A percentile compares a stretch with the other conserved stretches of the same genome.
These are phyloP conservation scores for Dimocarpus longan DNA, from an alignment of 345 rosid species.

Conservation along the genomic window DNA sequence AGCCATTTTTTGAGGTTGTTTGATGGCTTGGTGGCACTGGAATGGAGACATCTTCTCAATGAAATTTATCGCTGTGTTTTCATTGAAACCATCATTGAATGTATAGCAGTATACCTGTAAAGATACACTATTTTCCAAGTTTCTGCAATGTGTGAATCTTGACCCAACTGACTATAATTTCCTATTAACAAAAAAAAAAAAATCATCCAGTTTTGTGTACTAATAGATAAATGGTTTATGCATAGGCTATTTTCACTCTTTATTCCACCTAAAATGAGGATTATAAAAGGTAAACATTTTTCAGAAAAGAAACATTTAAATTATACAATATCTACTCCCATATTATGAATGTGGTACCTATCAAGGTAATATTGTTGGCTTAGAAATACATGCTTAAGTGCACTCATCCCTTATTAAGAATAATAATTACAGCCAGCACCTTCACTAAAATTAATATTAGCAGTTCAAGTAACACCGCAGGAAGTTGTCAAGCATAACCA, in stretches of 20 bases:
- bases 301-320: background rate
- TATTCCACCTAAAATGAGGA: slow-evolving; percentile 24
- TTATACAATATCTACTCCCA: no score
- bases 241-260: slow-evolving; percentile 28
- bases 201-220: slow-evolving; percentile 13
- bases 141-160: slow-evolving; percentile 20
- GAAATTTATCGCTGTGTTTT: slow-evolving; percentile 19
- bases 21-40: no score
- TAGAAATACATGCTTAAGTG: no score
- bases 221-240: slow-evolving; percentile 26
- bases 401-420: no score
- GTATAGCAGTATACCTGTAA: slow-evolving; percentile 40
- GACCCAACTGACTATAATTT: slow-evolving; percentile 19
- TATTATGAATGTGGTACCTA: no score
- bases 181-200: background rate
- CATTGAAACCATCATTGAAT: slow-evolving; percentile 18
- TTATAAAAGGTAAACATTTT: background rate
- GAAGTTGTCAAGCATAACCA: background rate
- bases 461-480: background rate
- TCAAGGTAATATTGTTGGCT: no score
- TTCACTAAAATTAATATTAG: background rate
- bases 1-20: no score
- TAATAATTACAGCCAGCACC: no score
- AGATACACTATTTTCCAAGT: slow-evolving; percentile 22
- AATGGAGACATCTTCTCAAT: slow-evolving; percentile 11